A percentile compares a stretch with the other conserved stretches of the same genome.
phyloP scores from a whole-genome alignment of 1,284 basidiomycete genomes.

The Cerrena zonata region DNA sequence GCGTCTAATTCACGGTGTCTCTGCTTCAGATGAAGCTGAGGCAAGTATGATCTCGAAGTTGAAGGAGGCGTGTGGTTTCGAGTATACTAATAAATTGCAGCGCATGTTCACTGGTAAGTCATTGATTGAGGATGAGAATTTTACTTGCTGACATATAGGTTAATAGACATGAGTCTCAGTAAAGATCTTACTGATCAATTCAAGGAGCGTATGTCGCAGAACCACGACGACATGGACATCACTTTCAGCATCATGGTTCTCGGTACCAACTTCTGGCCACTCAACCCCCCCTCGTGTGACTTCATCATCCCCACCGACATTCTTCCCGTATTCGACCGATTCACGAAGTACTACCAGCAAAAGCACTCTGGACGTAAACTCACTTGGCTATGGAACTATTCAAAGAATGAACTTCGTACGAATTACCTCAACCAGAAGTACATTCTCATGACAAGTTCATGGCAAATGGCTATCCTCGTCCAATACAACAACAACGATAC shows the following conservation, averaged over 20 bases:
- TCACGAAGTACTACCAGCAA: constrained; percentile 89
- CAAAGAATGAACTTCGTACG: constrained; percentile 91
- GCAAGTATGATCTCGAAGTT: constrained; percentile 98
- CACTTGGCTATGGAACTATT: constrained; percentile 97
- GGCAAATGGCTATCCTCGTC: constrained; percentile 90
- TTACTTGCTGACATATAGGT: constrained; percentile 2
- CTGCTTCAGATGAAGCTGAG: constrained; percentile 95
- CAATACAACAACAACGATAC: constrained; percentile 93
- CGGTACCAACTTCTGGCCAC: constrained; percentile 94
- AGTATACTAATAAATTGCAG: constrained; percentile 96
- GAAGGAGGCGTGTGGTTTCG: constrained; percentile 97
- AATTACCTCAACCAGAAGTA: constrained; percentile 93
- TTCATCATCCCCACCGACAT: constrained; percentile 89
- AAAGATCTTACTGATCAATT: constrained; percentile 96
- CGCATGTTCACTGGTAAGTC: constrained; percentile 91
- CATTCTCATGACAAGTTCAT: constrained; percentile 91
- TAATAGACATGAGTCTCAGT: constrained; percentile 85
- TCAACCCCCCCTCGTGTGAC: constrained; percentile 78
- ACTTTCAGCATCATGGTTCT: constrained; percentile 92
- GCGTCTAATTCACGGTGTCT: constrained; percentile 87
- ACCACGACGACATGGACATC: constrained; percentile 79
- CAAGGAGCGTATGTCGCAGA: constrained; percentile 88
- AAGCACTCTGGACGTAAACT: constrained; percentile 94
- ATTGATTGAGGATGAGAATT: background rate
- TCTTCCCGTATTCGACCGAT: constrained; percentile 82